Conservation (phyloP, 805 yeast species). For the Candida maris region DNA sequence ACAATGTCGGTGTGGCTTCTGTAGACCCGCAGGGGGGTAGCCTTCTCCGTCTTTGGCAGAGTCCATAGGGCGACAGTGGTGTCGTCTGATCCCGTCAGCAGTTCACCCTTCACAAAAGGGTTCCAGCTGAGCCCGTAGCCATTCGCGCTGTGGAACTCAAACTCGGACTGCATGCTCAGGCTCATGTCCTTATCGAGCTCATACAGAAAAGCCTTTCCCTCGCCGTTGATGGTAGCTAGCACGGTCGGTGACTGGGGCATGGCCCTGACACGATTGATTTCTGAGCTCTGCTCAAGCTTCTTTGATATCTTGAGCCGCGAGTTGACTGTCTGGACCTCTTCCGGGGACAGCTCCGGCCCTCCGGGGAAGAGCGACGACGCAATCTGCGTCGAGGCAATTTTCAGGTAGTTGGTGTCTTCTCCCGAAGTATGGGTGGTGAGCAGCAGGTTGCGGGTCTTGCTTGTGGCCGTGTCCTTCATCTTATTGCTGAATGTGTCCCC, state of each 20-base stretch:
- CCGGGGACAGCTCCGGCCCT: conserved; percentile 22
- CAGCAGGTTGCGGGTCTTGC: conserved; percentile 44
- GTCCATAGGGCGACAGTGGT: conserved; percentile 60
- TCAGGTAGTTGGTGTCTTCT: conserved; percentile 61
- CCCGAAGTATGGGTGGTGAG: conserved; percentile 76
- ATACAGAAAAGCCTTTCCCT: conserved; percentile 58
- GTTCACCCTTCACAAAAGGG: conserved; percentile 40
- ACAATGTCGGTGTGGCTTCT: conserved; percentile 54
- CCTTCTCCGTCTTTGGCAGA: conserved; percentile 19
- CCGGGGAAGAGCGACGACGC: conserved; percentile 40
- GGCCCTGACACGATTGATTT: conserved; percentile 68
- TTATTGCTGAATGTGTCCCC: conserved; percentile 26
- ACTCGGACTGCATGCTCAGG: conserved; percentile 23
- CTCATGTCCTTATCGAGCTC: conserved; percentile 28
- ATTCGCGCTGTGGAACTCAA: conserved; percentile 56
- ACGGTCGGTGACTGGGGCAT: conserved; percentile 57
- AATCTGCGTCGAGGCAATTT: conserved; percentile 57
- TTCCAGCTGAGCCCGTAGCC: conserved; percentile 79
- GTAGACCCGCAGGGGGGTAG: conserved; percentile 31
- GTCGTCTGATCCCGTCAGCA: conserved; percentile 68
- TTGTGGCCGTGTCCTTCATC: conserved; percentile 25
- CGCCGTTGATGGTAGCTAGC: conserved; percentile 66
- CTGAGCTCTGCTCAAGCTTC: conserved; percentile 59
- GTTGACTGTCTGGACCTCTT: conserved; percentile 34
- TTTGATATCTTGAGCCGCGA: conserved; percentile 59